Percentiles rank a stretch among this genome's conserved stretches.
Conservation (phyloP, 371 early-diverging fungal genomes). For the Mortierella sp. region DNA sequence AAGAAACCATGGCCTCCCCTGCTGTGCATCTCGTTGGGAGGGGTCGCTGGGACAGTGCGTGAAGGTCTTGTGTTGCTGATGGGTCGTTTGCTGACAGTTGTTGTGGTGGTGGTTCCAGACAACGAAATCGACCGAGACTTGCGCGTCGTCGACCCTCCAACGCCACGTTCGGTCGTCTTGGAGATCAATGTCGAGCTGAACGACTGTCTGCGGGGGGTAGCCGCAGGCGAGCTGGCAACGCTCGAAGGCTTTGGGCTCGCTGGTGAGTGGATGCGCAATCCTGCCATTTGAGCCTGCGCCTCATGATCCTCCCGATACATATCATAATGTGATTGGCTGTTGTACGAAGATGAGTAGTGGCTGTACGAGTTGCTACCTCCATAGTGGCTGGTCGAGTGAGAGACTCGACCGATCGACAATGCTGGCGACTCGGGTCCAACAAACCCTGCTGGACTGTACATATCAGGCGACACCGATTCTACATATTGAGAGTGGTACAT, state of each 20-base stretch:
- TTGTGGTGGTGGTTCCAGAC: conserved; percentile 43
- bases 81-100: conserved; percentile 42
- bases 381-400: conserved; percentile 32
- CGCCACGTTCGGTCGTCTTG: conserved; percentile 34
- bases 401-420: conserved; percentile 18
- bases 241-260: conserved; percentile 35
- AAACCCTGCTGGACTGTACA: conserved; percentile 54
- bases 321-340: conserved; percentile 32
- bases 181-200: conserved; percentile 44
- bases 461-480: conserved; percentile 52
- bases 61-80: conserved; percentile 34
- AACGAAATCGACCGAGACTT: conserved; percentile 52
- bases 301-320: conserved; percentile 49
- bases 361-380: conserved; percentile 18
- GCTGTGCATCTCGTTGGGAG: conserved; percentile 25
- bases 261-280: conserved; percentile 55
- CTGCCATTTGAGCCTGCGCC: conserved; percentile 52
- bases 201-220: conserved; percentile 53
- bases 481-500: neutral
- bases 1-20: conserved; percentile 22
- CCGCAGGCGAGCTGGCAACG: conserved; percentile 20
- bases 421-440: conserved; percentile 28
- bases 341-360: conserved; percentile 25
- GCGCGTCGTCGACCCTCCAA: conserved; percentile 39
- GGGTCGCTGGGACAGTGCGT: conserved; percentile 34